phyloP scores from a whole-genome alignment of 257 asterid genomes.

The Fraxinus quadrangulata region DNA sequence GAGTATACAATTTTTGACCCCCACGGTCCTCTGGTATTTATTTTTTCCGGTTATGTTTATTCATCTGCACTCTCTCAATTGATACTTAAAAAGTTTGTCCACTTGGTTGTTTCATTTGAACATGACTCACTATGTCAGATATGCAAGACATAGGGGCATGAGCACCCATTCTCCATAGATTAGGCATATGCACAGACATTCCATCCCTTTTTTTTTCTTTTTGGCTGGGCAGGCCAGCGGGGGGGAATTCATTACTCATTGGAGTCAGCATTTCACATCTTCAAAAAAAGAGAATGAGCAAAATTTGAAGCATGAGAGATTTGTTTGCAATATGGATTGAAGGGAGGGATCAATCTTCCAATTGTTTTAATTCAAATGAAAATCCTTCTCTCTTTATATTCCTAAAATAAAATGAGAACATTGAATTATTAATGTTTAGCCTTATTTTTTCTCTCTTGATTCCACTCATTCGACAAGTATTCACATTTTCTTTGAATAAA shows the following conservation, averaged over 20 bases:
- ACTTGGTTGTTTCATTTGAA: neutral
- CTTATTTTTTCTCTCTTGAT: constrained; percentile 3
- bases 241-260: neutral
- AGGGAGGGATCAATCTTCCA: too few species aligned
- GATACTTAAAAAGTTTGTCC: neutral
- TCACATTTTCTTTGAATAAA: too few species aligned
- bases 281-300: neutral
- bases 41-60: neutral
- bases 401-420: neutral
- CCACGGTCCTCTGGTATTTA: neutral
- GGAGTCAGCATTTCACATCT: neutral
- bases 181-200: neutral
- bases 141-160: neutral
- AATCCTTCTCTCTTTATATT: neutral
- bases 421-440: constrained; percentile 1
- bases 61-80: neutral
- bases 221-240: too few species aligned
- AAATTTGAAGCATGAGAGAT: too few species aligned
- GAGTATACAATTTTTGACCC: neutral
- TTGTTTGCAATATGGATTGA: too few species aligned
- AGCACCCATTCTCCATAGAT: neutral
- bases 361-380: too few species aligned
- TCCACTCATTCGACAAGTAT: neutral
- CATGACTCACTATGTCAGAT: neutral
- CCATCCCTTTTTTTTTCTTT: neutral